Percentiles rank a stretch among this genome's conserved stretches.
These are phyloP conservation scores for Tieghemostelium lacteum DNA, from an alignment of 78 protist genomes.

Conservation along the genomic window DNA sequence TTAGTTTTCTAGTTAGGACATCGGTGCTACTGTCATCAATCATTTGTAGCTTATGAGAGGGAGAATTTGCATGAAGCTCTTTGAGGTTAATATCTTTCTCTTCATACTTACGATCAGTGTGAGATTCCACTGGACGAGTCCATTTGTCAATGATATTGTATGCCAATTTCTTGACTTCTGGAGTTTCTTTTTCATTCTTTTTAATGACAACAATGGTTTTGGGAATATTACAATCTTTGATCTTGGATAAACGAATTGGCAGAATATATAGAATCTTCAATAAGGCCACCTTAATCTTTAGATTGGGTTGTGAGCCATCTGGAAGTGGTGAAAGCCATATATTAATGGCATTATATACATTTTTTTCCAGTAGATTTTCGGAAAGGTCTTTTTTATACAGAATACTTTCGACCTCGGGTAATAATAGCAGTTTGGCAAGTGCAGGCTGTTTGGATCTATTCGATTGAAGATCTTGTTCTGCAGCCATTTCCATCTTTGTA, in stretches of 20 bases:
- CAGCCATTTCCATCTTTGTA: constrained; percentile 15
- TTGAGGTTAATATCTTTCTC: constrained; percentile 13
- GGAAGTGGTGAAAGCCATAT: constrained; percentile 68
- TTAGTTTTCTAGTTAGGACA: neutral
- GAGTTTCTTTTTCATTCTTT: neutral
- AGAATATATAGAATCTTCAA: neutral
- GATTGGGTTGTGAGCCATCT: constrained; percentile 63
- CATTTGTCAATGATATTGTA: constrained; percentile 48
- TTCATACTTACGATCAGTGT: neutral
- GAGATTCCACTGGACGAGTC: constrained; percentile 1
- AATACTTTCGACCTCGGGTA: constrained; percentile 11
- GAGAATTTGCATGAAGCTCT: neutral
- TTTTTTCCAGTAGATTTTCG: neutral
- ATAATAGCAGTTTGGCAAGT: constrained; percentile 16
- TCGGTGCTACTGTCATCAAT: neutral
- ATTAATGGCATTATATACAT: constrained; percentile 1
- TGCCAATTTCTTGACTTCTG: constrained; percentile 30
- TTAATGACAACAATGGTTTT: neutral
- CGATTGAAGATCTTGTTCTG: constrained; percentile 8
- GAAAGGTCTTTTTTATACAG: neutral
- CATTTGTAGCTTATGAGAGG: neutral
- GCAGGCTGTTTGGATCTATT: constrained; percentile 40
- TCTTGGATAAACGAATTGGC: constrained; percentile 1
- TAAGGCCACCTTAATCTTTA: constrained; percentile 19
- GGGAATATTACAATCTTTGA: neutral